Conservation (phyloP, 2,329 filamentous ascomycete species). For the Botryotinia convoluta region DNA sequence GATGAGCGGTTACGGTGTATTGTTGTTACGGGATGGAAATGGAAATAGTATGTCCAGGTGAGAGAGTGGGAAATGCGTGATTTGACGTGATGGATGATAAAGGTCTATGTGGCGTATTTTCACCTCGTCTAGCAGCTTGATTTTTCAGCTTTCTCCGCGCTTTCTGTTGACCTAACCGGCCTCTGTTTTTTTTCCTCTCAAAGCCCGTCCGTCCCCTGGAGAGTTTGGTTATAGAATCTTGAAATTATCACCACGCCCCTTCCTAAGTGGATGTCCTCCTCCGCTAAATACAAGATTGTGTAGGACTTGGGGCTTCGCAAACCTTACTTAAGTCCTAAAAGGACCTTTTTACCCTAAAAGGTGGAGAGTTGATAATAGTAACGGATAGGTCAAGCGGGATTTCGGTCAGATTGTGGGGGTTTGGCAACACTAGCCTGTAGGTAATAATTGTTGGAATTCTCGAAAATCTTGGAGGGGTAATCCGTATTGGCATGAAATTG, state of each 20-base stretch:
- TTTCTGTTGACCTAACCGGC: background rate
- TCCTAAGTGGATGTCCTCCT: background rate
- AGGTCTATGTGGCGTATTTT: background rate
- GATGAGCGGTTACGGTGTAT: background rate
- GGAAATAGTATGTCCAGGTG: background rate
- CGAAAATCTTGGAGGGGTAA: constrained; percentile 10
- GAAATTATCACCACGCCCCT: background rate
- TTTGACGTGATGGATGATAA: background rate
- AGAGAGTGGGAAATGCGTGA: background rate
- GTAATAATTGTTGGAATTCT: constrained; percentile 3
- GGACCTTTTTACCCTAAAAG: background rate
- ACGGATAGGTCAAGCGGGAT: constrained; percentile 8
- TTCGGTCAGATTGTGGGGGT: constrained; percentile 16
- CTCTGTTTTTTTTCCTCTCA: background rate
- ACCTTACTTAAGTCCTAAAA: background rate
- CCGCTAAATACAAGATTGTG: background rate
- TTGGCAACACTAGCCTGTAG: background rate
- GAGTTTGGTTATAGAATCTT: background rate
- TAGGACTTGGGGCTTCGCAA: background rate
- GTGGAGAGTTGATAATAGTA: background rate
- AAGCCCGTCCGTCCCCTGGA: background rate
- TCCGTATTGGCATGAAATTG: constrained; percentile 1
- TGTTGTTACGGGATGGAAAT: background rate
- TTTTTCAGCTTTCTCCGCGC: background rate
- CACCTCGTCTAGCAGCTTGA: background rate